A percentile compares a stretch with the other conserved stretches of the same genome.
Evolutionary conservation across 2,329 filamentous ascomycete species (phyloP).

Genomic region (Ophiostoma perfectum): DNA sequence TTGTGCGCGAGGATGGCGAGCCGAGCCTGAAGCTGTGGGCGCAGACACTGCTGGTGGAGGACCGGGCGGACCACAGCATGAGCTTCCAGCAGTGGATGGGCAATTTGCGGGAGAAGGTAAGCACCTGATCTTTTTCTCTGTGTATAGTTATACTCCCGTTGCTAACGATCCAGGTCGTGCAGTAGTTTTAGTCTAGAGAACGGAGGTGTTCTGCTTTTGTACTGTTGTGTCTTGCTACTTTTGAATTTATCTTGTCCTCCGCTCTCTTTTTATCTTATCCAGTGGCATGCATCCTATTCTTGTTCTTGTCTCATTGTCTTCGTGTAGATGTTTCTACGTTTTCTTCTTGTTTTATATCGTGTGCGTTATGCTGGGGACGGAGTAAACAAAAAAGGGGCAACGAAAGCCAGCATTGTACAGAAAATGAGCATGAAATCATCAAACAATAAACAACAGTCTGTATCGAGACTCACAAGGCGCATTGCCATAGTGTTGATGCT

Average conservation of each 20-base stretch:
- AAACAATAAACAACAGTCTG: too few species aligned
- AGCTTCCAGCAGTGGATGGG: slow-evolving; percentile 93
- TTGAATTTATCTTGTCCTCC: neutral
- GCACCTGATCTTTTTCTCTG: neutral
- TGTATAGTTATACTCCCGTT: neutral
- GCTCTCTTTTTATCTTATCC: too few species aligned
- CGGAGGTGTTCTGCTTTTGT: neutral
- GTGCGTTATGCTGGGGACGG: too few species aligned
- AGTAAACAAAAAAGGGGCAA: too few species aligned
- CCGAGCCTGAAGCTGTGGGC: slow-evolving; percentile 94
- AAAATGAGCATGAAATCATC: too few species aligned
- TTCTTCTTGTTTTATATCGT: neutral
- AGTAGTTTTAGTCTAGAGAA: neutral
- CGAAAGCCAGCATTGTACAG: too few species aligned
- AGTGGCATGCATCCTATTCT: too few species aligned
- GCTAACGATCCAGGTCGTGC: slow-evolving; percentile 12
- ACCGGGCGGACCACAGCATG: slow-evolving; percentile 87
- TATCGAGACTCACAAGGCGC: too few species aligned
- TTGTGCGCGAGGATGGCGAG: slow-evolving; percentile 93
- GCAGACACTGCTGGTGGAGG: slow-evolving; percentile 90
- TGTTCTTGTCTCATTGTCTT: neutral
- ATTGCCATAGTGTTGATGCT: too few species aligned
- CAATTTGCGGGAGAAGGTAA: slow-evolving; percentile 86
- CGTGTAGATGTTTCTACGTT: neutral
- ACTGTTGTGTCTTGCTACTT: neutral